Evolutionary conservation across 148 eudicot species (phyloP).

Genomic region (Fagopyrum tataricum): DNA sequence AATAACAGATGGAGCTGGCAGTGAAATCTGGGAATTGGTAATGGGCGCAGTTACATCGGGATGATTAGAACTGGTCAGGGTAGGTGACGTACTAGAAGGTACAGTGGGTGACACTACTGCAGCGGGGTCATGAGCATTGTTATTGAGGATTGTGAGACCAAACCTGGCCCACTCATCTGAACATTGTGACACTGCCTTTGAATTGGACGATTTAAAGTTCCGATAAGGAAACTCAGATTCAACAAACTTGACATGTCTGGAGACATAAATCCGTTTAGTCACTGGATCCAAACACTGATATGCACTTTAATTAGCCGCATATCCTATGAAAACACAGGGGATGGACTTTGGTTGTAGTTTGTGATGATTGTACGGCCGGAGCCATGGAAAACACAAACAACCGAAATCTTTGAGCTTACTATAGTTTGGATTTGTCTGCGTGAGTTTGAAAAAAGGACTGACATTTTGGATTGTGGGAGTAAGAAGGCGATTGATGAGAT

Average conservation of each 20-base stretch:
- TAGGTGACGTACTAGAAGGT: neutral
- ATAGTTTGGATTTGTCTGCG: neutral
- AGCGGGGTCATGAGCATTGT: neutral
- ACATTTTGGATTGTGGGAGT: neutral
- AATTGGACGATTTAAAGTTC: neutral
- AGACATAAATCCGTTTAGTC: neutral
- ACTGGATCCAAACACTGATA: neutral
- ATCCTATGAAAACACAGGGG: neutral
- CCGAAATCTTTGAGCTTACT: neutral
- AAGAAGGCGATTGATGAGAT: neutral
- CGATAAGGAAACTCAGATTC: neutral
- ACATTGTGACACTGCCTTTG: neutral
- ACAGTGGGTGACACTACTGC: too few species aligned
- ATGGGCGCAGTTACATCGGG: too few species aligned
- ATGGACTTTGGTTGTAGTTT: neutral
- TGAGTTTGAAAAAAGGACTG: neutral
- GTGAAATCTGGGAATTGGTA: neutral
- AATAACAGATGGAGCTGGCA: neutral
- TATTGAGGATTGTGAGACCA: neutral
- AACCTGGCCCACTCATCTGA: neutral
- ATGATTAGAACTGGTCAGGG: neutral
- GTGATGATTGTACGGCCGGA: neutral
- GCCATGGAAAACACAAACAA: constrained; percentile 5
- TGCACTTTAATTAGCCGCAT: neutral
- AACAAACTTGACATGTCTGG: neutral